Evolutionary conservation across 768 basidiomycete genomes (phyloP), one percentile per base, ranked within the genome.

Genomic region (Galerina sulciceps): DNA sequence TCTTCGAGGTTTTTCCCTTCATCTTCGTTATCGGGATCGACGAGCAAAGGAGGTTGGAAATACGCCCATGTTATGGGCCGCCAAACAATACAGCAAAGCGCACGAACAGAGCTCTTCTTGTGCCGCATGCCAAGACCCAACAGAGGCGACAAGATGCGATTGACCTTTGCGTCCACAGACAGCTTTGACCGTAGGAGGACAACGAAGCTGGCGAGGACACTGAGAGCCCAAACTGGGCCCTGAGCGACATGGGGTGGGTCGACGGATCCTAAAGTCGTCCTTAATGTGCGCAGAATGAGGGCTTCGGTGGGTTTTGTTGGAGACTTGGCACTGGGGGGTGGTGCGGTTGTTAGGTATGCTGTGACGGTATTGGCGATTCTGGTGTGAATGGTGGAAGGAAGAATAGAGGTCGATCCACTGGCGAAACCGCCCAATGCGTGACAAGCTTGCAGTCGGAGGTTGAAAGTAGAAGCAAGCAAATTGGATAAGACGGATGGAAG

Each of bases 171-270:
- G 54, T 84, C 76, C 37, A 76, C 75, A 58, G 73, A 83, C 20
- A 89, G 72, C 3, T 74, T 73, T 2, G 87, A 80, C 1, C 88
- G 84, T 2, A 90, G 77, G n/a, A 93, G 75, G 38, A 88, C 84
- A 45, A 90, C 77, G 51, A 93, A 73, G 59, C 80, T 79, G 0
- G 87, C 85, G 1, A 92, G 73, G 34, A 91, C 87, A 58, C 81
- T 82, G 53, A 91, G 75, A 4, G 82, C 87, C 92, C 92, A 93
- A 1, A 89, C 85, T 9, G 92, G 90, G 1, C 90, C 90, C 65
- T 91, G 87, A 1, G 90, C 88, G 8, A 82, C 81, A 59, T 87
- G 81, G 6, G 72, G 69, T 2, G 86, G 86, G 6, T 89, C 86
- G 3, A 75, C 70, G 1, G 81, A 76, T 14, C 71, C 71, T 45